Base-by-base conservation (phyloP, 1,284 basidiomycete species). In the Cryptococcus sp. region DNA sequence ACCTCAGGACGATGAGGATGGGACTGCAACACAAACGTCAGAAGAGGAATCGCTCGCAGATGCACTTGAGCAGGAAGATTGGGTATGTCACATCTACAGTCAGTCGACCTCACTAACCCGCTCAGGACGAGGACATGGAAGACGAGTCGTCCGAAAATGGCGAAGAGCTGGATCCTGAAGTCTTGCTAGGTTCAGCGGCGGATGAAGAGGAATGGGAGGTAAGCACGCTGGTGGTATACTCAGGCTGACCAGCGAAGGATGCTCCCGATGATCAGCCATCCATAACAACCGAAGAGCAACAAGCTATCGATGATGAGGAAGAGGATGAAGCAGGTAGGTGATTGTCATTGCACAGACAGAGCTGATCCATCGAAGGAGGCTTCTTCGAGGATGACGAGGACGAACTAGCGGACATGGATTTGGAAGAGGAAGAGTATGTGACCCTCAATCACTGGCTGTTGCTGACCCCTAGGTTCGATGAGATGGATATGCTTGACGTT, bases 381-480 rank as follows among this genome's bases (percentile, higher is more conserved):
- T 51, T 75, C 16, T 70, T 72, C 55, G 72, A 77, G 31, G 77
- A 78, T 46, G 81, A 79, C 48, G 77, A 78, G 25, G 72, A 74
- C 8, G 78, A 84, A 54, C 85, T 85, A 8, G 84, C 85, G 46
- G 86, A 84, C 47, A 68, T 74, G 54, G 75, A 74, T 7, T 70
- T 74, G 40, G 74, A 71, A 22, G 73, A 69, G 15, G 74, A 69
- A 6, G 81, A 82, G 46, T 80, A 74, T 40, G 80, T 50, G 27
- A 50, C 40, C 15, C 44, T 80, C 19, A 49, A 60, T 22, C 53
- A 50, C 31, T 54, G 22, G 23, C 16, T 19, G 42, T 23, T 5
- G 53, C 56, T 65, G 46, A 61, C 39, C 17, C 8, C 40, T 35
- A 70, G 65, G 0, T 68, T 61, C 47, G 62, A 68, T 50, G 65